Evolutionary conservation across 2,329 filamentous ascomycete genomes (phyloP).

Genomic region (Hirsutella rhossiliensis): DNA sequence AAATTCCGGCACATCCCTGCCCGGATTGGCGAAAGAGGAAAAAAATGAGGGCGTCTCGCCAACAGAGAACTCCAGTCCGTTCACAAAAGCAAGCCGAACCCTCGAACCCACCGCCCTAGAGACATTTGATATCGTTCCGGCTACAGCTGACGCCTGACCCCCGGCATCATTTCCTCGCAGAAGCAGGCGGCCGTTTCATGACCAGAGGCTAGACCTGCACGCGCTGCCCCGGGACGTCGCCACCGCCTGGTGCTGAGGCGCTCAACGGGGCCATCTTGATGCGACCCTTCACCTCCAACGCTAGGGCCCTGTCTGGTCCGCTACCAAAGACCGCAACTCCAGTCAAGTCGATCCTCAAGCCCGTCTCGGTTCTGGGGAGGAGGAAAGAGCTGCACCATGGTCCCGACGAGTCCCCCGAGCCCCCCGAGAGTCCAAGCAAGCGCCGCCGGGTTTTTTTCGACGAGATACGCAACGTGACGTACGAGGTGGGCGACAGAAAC

Average conservation of each 20-base stretch:
- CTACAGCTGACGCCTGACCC: too few species aligned
- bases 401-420: constrained; percentile 25
- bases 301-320: constrained; percentile 21
- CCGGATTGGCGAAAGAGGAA: not conserved
- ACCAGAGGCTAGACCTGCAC: not conserved
- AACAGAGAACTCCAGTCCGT: not conserved
- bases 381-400: constrained; percentile 31
- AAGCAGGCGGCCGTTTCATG: not conserved
- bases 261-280: constrained; percentile 4
- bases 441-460: constrained; percentile 47
- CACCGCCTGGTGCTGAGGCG: not conserved
- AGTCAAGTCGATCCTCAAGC: constrained; percentile 42
- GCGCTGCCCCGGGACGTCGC: not conserved
- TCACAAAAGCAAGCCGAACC: not conserved
- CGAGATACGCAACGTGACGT: constrained; percentile 42
- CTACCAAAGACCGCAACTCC: constrained; percentile 24
- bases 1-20: not conserved
- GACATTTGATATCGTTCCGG: not conserved
- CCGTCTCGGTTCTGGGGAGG: constrained; percentile 30
- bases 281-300: constrained; percentile 23
- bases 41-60: not conserved
- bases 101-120: not conserved
- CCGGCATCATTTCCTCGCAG: too few species aligned
- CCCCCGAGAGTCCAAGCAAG: constrained; percentile 34
- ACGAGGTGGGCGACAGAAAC: constrained; percentile 39